phyloP scores from a whole-genome alignment of 2,329 filamentous ascomycete genomes.

The Endocalyx cinctus region DNA sequence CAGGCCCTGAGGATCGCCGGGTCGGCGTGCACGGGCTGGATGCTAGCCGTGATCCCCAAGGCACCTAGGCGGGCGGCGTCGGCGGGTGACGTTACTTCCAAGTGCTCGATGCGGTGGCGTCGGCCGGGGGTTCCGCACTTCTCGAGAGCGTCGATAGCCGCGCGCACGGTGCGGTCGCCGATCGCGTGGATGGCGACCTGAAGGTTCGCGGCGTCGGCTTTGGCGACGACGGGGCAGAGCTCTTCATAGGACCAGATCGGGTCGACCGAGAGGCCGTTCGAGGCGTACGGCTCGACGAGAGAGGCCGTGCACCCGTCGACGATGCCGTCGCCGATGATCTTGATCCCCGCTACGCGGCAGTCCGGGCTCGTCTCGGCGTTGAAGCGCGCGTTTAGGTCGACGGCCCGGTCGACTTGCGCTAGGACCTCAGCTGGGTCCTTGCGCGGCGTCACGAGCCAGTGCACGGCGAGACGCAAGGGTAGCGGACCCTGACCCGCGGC shows the following conservation, averaged over 20 bases:
- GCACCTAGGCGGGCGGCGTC: slow-evolving; percentile 53
- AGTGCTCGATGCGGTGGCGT: slow-evolving; percentile 60
- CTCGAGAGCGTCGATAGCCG: slow-evolving; percentile 53
- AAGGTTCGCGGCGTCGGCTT: slow-evolving; percentile 48
- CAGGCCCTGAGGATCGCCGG: slow-evolving; percentile 59
- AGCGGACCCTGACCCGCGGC: too few relatives aligned
- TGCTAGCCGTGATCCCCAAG: slow-evolving; percentile 56
- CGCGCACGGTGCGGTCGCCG: slow-evolving; percentile 54
- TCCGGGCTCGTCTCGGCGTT: slow-evolving; percentile 40
- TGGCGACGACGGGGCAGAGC: slow-evolving; percentile 48
- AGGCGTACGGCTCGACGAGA: slow-evolving; percentile 52
- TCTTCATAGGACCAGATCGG: slow-evolving; percentile 51
- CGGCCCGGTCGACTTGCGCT: slow-evolving; percentile 46
- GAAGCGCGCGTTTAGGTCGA: slow-evolving; percentile 40
- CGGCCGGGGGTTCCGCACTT: slow-evolving; percentile 34
- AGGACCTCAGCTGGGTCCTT: slow-evolving; percentile 39
- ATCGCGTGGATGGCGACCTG: slow-evolving; percentile 64
- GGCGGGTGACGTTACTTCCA: slow-evolving; percentile 52
- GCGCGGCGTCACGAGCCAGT: slow-evolving; percentile 50
- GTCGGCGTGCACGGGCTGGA: slow-evolving; percentile 55
- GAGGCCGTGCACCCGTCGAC: slow-evolving; percentile 63
- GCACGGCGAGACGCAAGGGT: slow-evolving; percentile 47
- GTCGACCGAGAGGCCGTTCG: slow-evolving; percentile 39
- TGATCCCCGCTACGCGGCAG: slow-evolving; percentile 53
- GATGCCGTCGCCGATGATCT: slow-evolving; percentile 61